Base-by-base conservation (phyloP, 2,329 filamentous ascomycete genomes). In the Zalaria sp. region DNA sequence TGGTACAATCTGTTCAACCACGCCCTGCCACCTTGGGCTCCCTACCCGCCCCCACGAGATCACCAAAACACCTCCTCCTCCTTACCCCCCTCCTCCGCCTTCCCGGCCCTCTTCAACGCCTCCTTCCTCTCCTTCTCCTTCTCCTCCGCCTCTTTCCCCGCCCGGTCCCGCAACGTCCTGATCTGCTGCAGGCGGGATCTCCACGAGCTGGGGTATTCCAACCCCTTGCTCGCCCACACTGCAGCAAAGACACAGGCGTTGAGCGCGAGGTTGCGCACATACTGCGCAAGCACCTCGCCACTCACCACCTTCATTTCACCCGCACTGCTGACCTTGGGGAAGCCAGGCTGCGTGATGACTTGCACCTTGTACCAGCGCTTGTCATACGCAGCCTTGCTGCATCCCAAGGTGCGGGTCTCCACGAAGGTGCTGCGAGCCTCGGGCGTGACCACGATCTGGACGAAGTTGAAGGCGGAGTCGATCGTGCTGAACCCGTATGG, bases 401-500 rank as follows among this genome's bases (percentile, higher is more conserved):
- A 7, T n/a, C 7, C 29, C 7, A 32, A 7, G 36, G 46, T 57
- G 63, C 78, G 67, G 4, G 73, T 75, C 38, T 82, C 78, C 32
- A 85, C 72, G 54, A 88, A 89, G 2, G 81, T 82, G 3, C 79
- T 78, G 34, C 80, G 73, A 4, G 86, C 88, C 47, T 88, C 83
- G 0, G 91, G 91, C 2, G 84, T 85, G 55, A 98, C 89, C 52
- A 96, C 82, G 53, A 98, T 96, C 58, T 95, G 87, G 57, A 98
- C 87, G 56, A 84, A 94, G 57, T 95, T 96, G 69, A 98, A 94
- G 43, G 89, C 83, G 0, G 87, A 93, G 0, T 86, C 86, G 52
- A 98, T 93, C 0, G 85, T 94, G 57, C 94, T 77, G 57, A 94
- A 93, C 41, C 75, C 73, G 65, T 94, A 96, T 35, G 40, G 35